A percentile compares a stretch with the other conserved stretches of the same genome.
phyloP scores from a whole-genome alignment of 768 basidiomycete genomes.

The Xerocomus potaroensis region DNA sequence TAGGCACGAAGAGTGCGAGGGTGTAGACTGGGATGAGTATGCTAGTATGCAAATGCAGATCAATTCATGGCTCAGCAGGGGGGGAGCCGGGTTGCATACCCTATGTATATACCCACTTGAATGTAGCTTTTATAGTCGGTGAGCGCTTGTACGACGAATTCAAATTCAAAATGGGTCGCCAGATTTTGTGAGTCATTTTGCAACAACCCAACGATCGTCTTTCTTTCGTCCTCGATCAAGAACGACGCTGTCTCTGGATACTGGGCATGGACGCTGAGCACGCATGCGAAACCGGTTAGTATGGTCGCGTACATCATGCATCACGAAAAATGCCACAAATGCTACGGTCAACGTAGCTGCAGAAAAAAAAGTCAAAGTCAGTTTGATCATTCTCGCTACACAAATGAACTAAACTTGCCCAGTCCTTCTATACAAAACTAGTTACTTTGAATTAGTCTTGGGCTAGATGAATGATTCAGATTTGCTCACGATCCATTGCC shows the following conservation, averaged over 20 bases:
- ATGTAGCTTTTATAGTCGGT: conserved; percentile 1
- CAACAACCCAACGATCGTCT: background rate
- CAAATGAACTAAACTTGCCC: background rate
- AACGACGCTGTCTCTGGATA: conserved; percentile 1
- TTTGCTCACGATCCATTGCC: conserved; percentile 5
- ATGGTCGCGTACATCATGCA: background rate
- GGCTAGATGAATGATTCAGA: background rate
- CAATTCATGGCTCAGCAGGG: background rate
- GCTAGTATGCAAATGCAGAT: background rate
- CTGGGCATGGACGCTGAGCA: background rate
- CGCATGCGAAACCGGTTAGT: no score
- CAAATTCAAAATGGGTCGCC: background rate
- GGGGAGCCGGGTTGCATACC: background rate
- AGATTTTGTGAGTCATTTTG: background rate
- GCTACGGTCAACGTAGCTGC: background rate
- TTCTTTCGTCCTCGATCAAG: background rate
- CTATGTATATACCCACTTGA: background rate
- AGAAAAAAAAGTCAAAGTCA: background rate
- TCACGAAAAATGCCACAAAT: background rate
- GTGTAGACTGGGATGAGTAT: background rate
- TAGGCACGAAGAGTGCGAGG: background rate
- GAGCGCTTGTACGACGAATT: background rate
- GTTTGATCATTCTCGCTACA: background rate
- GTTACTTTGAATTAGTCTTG: background rate
- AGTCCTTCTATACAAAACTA: conserved; percentile 3